Base-by-base conservation (phyloP, 140 eudicot species). In the Cichorium intybus region DNA sequence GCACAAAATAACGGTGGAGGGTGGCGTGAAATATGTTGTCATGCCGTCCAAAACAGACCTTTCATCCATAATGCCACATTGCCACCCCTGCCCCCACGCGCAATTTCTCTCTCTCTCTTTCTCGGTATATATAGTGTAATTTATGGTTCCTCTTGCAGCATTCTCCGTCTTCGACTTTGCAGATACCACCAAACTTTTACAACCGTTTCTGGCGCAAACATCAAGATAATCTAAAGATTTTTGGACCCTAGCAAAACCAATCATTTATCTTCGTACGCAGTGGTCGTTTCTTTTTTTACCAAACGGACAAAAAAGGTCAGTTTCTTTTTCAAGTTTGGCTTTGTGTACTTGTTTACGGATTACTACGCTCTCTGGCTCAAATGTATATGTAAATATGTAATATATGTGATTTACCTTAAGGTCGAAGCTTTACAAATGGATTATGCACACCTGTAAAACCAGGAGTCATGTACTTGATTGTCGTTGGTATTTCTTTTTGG, bases 1-100 rank as follows among this genome's bases (percentile, higher is more conserved):
- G 77, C 71, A 39, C 57, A 71, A 61, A 71, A 61, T 24, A 71
- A 71, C 77, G 77, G 77, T 71, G 63, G 77, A 71, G 16, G 77
- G 77, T 72, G 77, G 77, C 77, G 77, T 72, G 77, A 62, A 61
- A 62, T 71, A 62, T 62, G 77, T 39, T 62, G 77, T 61, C 49
- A 55, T 45, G 70, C 70, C 77, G 77, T 72, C 77, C 77, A 71
- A 71, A 71, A 50, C 64, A 61, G 45, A 62, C 70, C 76, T 62
- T 72, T 53, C 64, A 72, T 52, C 58, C 56, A 24, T 60, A 52
- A 71, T 61, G 56, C 69, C 54, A 61, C 46, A 24, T 59, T 58
- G 71, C 77, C 77, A 62, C 76, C 70, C 70, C 50, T 41, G 12
- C 69, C 33, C 69, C 77, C 77, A 72, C 77, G 70, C 77, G 71